phyloP scores from a whole-genome alignment of 2,329 filamentous ascomycete genomes.

The Sporothrix dimorphospora region DNA sequence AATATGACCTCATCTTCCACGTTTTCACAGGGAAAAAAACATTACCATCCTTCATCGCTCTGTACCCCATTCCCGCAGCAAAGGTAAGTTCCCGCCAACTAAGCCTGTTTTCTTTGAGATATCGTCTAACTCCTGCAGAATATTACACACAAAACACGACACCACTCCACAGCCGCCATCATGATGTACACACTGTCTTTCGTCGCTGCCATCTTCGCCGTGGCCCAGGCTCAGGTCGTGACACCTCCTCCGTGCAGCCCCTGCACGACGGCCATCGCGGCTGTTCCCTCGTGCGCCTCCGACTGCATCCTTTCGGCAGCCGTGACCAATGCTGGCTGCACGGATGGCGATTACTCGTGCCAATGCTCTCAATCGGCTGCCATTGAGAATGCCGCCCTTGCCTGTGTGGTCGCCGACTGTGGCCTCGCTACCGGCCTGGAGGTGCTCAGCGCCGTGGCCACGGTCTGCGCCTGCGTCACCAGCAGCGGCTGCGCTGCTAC shows the following conservation, averaged over 20 bases:
- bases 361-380: slow-evolving; percentile 26
- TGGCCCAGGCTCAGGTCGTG: slow-evolving; percentile 15
- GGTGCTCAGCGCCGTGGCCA: slow-evolving; percentile 14
- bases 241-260: slow-evolving; percentile 6
- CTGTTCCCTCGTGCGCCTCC: slow-evolving; percentile 15
- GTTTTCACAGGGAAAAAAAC: no score
- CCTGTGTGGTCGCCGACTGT: slow-evolving; percentile 27
- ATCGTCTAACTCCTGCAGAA: not conserved
- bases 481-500: slow-evolving; percentile 13
- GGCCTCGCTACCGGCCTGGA: not conserved
- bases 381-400: slow-evolving; percentile 25
- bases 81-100: not conserved
- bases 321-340: slow-evolving; percentile 9
- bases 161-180: not conserved
- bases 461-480: slow-evolving; percentile 14
- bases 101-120: no score
- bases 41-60: not conserved
- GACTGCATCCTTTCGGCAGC: slow-evolving; percentile 18
- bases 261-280: not conserved
- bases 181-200: not conserved
- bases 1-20: no score
- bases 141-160: not conserved
- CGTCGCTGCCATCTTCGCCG: not conserved
- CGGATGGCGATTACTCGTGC: slow-evolving; percentile 13
- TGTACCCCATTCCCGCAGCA: not conserved